Evolutionary conservation across 768 basidiomycete species (phyloP).

Genomic region (Termitomyces sp.): DNA sequence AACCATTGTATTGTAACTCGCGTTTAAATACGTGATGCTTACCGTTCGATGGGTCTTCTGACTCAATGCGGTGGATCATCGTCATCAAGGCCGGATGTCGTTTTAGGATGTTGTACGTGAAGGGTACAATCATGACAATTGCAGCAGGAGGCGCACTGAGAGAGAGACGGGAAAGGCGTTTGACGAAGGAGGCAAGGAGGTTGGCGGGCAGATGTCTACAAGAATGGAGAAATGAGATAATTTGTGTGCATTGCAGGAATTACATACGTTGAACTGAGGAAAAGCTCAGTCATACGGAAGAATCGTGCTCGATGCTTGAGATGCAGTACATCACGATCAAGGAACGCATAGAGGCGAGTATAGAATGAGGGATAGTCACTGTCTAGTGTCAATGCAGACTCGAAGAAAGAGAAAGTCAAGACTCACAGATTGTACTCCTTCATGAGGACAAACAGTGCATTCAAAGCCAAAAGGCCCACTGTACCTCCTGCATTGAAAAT

Average conservation of each 20-base stretch:
- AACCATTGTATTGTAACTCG: background rate
- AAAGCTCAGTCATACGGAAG: constrained; percentile 88
- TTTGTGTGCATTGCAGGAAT: background rate
- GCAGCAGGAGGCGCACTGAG: constrained; percentile 87
- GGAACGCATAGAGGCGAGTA: constrained; percentile 83
- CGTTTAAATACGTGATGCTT: background rate
- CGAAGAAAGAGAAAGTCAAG: constrained; percentile 1
- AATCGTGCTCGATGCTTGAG: constrained; percentile 92
- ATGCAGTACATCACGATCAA: constrained; percentile 86
- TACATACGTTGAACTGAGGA: constrained; percentile 85
- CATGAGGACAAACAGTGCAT: constrained; percentile 88
- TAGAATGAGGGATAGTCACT: constrained; percentile 98
- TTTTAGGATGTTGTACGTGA: constrained; percentile 93
- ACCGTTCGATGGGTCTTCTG: constrained; percentile 34
- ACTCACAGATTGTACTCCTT: constrained; percentile 89
- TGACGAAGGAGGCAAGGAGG: constrained; percentile 93
- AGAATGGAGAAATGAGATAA: background rate
- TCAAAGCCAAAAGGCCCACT: constrained; percentile 84
- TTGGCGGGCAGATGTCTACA: constrained; percentile 78
- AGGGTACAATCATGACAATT: constrained; percentile 86
- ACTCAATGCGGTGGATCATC: constrained; percentile 77
- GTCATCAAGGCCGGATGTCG: constrained; percentile 87
- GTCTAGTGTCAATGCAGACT: background rate
- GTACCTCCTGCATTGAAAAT: constrained; percentile 58
- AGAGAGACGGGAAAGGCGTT: constrained; percentile 82